Base-by-base conservation (phyloP, 2,329 filamentous ascomycete genomes). In the Ceratocystiopsis minuta region DNA sequence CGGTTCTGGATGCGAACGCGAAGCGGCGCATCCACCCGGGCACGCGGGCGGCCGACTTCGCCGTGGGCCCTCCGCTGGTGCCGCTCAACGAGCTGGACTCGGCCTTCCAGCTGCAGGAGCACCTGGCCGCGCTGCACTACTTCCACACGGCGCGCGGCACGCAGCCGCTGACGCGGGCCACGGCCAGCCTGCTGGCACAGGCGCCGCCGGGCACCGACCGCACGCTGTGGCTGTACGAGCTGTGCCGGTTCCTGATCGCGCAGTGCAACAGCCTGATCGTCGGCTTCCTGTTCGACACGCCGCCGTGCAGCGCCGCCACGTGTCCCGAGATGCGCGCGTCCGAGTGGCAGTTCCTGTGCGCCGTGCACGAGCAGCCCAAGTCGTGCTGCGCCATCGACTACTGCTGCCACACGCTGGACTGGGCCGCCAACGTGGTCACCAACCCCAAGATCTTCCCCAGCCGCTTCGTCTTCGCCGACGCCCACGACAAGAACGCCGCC, bases 341-440 rank as follows among this genome's bases (percentile, higher is more conserved):
- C 28, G 88, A 98, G 65, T 98, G 90, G 90, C 90, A 98, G 62
- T 98, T 96, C 55, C 75, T 98, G 38, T 98, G 90, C 63, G 90
- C 90, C 40, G 90, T 96, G 3, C 90, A 98, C 58, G 88, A 96
- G 56, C 81, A 86, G 39, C 90, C 90, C 39, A 96, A 96, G 63
- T 83, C 80, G 53, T 98, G 90, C 65, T 95, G 88, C 60, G 90
- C 90, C 40, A 95, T 98, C 55, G 90, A 98, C 62, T 98, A 98
- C 64, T 95, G 87, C 69, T 96, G 88, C 58, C 90, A 98, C 58
- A 98, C 90, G 0, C 77, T 98, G 36, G 90, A 98, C 63, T 96
- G 88, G 85, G 90, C 90, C 3, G 87, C 85, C 44, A 94, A 92
- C 53, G 82, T 88, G 16, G 78, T 98, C 44, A 94, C 88, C 3